phyloP scores from a whole-genome alignment of 2,329 filamentous ascomycete species.

The Phoma herbarum region DNA sequence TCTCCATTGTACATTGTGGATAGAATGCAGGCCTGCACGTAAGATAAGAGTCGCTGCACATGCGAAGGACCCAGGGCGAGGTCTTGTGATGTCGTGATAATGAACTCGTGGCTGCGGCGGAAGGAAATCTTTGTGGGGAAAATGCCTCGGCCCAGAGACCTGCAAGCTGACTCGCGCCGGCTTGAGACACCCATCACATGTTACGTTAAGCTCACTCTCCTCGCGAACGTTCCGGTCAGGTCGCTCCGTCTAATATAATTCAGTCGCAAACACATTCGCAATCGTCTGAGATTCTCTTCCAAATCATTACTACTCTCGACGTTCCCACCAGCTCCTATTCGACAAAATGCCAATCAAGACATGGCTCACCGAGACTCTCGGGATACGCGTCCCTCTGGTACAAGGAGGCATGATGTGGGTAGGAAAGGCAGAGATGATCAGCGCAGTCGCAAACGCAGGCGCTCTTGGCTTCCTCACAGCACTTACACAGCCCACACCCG shows the following conservation, averaged over 20 bases:
- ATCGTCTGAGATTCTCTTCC: not conserved
- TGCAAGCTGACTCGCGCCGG: conserved; percentile 20
- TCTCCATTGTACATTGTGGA: not conserved
- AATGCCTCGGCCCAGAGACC: conserved; percentile 8
- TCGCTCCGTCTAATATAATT: not conserved
- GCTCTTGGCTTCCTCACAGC: conserved; percentile 63
- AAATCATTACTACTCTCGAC: not conserved
- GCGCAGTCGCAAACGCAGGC: conserved; percentile 63
- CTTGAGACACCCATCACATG: conserved; percentile 16
- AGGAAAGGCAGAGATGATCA: conserved; percentile 62
- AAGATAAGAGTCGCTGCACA: not conserved
- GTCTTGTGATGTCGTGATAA: not conserved
- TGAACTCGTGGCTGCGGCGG: conserved; percentile 1
- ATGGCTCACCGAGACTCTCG: conserved; percentile 38
- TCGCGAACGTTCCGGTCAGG: not conserved
- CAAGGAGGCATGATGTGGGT: conserved; percentile 63
- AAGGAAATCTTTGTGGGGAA: conserved; percentile 5
- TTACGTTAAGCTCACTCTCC: conserved; percentile 1
- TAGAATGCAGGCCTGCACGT: not conserved
- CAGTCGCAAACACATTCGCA: not conserved
- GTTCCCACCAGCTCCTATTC: not conserved
- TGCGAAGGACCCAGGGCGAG: not conserved
- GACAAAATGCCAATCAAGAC: conserved; percentile 40
- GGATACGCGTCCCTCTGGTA: conserved; percentile 36
- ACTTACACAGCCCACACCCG: conserved; percentile 44